These are phyloP conservation scores for Coemansia sp. DNA, from an alignment of 371 early-diverging fungal genomes.

Conservation along the genomic window DNA sequence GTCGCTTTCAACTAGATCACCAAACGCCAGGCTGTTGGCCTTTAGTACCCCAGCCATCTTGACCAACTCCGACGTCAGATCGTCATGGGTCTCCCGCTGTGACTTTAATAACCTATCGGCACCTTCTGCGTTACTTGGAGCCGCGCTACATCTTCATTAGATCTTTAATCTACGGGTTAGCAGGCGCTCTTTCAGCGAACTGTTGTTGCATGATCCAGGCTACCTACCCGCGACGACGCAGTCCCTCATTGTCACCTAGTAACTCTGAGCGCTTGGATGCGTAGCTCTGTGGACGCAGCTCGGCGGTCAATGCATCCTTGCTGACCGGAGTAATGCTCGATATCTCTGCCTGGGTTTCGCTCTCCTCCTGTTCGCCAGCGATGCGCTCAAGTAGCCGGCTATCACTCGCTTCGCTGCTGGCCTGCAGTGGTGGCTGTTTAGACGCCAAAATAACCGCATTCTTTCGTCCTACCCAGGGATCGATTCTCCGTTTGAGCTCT, in stretches of 20 bases:
- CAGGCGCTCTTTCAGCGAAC: too few relatives aligned
- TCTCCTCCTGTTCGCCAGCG: not conserved
- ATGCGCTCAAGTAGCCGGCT: too few relatives aligned
- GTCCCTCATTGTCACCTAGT: not conserved
- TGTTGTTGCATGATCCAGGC: not conserved
- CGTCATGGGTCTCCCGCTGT: constrained; percentile 67
- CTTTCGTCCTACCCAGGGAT: constrained; percentile 21
- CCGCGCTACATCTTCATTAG: constrained; percentile 19
- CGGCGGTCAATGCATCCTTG: not conserved
- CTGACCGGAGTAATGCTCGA: not conserved
- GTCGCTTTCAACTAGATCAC: constrained; percentile 62
- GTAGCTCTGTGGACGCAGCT: too few relatives aligned
- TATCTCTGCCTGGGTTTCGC: not conserved
- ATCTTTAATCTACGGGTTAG: not conserved
- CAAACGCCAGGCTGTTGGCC: constrained; percentile 61
- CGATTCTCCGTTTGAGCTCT: constrained; percentile 8
- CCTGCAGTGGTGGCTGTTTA: not conserved
- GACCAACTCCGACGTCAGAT: constrained; percentile 64
- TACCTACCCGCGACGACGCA: not conserved
- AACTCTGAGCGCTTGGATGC: not conserved
- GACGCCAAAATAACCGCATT: constrained; percentile 11
- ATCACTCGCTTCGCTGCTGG: not conserved
- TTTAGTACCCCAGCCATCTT: constrained; percentile 68
- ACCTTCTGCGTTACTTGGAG: constrained; percentile 32
- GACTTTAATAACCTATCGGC: constrained; percentile 62